phyloP scores from a whole-genome alignment of 2,329 filamentous ascomycete species.

The Fusarium sp. region DNA sequence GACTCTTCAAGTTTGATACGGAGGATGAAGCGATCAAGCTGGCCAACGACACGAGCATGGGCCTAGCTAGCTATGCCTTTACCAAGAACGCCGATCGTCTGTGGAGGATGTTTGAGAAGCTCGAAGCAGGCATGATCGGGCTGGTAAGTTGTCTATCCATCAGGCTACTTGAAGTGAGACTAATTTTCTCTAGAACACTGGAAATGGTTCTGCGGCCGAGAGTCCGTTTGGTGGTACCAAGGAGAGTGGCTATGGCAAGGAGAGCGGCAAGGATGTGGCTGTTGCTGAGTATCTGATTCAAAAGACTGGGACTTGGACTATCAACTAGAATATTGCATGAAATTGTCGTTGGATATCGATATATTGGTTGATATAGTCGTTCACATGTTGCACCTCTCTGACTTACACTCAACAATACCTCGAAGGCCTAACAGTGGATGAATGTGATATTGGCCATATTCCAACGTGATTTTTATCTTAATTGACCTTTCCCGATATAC shows the following conservation, averaged over 20 bases:
- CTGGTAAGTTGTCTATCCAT: neutral
- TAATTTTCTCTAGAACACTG: neutral
- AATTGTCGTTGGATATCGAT: neutral
- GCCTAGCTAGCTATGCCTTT: conserved; percentile 3
- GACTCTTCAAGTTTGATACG: neutral
- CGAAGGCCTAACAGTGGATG: neutral
- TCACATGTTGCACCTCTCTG: neutral
- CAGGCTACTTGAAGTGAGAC: neutral
- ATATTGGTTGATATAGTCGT: neutral
- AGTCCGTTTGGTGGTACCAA: conserved; percentile 17
- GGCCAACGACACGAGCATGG: conserved; percentile 14
- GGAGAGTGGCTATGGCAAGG: conserved; percentile 11
- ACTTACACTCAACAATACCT: neutral
- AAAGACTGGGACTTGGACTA: conserved; percentile 7
- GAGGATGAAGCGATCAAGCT: neutral
- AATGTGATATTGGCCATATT: neutral
- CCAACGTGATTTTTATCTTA: neutral
- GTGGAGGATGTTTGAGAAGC: conserved; percentile 14
- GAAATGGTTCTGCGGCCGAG: conserved; percentile 8
- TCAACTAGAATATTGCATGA: neutral
- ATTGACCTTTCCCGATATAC: accelerated
- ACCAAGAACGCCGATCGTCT: conserved; percentile 1
- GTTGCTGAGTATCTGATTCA: conserved; percentile 12
- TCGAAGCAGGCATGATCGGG: conserved; percentile 12
- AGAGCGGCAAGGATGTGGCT: conserved; percentile 13